Conservation (phyloP, 1,284 basidiomycete genomes). For the Ceratorhiza oryzae-sativae region DNA sequence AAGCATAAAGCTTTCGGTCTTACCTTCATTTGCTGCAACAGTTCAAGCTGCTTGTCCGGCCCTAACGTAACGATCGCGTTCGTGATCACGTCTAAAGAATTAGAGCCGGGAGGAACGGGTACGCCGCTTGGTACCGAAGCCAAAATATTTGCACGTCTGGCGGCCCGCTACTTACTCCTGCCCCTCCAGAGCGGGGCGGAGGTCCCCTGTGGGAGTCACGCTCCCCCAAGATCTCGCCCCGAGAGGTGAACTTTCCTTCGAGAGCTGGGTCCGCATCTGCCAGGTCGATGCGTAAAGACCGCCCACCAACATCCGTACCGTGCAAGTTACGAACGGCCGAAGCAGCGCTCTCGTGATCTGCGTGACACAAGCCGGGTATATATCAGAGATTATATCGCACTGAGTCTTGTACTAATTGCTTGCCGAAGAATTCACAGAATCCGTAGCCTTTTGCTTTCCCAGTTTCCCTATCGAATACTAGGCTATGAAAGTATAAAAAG, state of each 20-base stretch:
- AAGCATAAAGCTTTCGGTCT: slow-evolving; percentile 45
- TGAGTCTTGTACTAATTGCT: slow-evolving; percentile 47
- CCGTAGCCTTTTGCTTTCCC: slow-evolving; percentile 97
- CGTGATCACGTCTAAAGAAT: slow-evolving; percentile 84
- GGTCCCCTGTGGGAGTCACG: slow-evolving; percentile 56
- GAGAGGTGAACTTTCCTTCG: slow-evolving; percentile 69
- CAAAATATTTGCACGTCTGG: slow-evolving; percentile 55
- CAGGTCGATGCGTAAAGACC: slow-evolving; percentile 84
- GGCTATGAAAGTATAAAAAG: slow-evolving; percentile 56
- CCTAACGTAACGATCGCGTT: slow-evolving; percentile 86
- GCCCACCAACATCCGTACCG: slow-evolving; percentile 80
- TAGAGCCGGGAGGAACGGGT: slow-evolving; percentile 75
- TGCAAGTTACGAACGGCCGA: slow-evolving; percentile 89
- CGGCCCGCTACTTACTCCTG: slow-evolving; percentile 19
- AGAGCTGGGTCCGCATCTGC: slow-evolving; percentile 67
- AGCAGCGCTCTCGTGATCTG: slow-evolving; percentile 90
- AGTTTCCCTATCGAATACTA: slow-evolving; percentile 95
- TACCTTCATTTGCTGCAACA: slow-evolving; percentile 98
- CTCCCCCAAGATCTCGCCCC: slow-evolving; percentile 72
- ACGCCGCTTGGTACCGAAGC: slow-evolving; percentile 78
- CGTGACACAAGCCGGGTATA: not conserved
- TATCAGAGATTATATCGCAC: not conserved
- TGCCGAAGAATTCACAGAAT: slow-evolving; percentile 96
- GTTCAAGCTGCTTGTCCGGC: slow-evolving; percentile 88
- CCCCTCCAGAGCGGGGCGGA: slow-evolving; percentile 8